Base-by-base conservation (phyloP, 805 yeast genomes). In the Wickerhamomyces strasburgensis region DNA sequence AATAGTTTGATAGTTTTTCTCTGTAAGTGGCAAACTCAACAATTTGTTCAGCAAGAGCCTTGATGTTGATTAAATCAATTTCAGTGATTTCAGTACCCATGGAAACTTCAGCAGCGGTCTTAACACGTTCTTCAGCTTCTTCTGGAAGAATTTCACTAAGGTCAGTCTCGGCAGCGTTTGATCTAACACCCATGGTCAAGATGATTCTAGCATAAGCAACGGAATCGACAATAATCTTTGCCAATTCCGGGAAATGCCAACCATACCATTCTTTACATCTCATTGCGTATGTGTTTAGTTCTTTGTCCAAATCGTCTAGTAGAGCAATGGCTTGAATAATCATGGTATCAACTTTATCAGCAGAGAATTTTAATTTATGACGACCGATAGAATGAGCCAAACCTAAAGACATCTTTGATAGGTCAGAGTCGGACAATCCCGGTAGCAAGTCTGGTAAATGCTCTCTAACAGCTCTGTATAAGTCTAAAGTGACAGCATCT, bases 201-300 rank as follows among this genome's bases (percentile, higher is more conserved):
- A 93, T 85, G 52, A 88, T 84, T 71, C 94, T 83, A 44, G 98
- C 98, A 64, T 80, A 90, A 32, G 97, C 97, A 54, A 86, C 90
- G 49, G 96, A 89, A 68, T 90, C 98, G 51, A 83, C 80, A 54
- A 93, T 84, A 63, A 90, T 87, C 75, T 93, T 93, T 56, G 97
- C 96, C 78, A 93, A 78, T 67, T 93, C 98, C 27, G 98, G 98
- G 81, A 93, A 93, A 67, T 93, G 98, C 98, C 98, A 93, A 49
- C 98, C 98, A 69, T 93, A 93, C 98, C 98, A 93, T 70, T 93
- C 98, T 71, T 90, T 93, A 68, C 90, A 79, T 72, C 98, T 81
- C 98, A 93, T 93, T 51, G 98, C 96, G 57, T 90, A 93, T 36
- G 97, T 93, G 71, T 93, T 93, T 56, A 93, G 76, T 66, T 93